These are phyloP conservation scores for Murraya koenigii DNA, from an alignment of 345 rosid genomes.

Conservation along the genomic window DNA sequence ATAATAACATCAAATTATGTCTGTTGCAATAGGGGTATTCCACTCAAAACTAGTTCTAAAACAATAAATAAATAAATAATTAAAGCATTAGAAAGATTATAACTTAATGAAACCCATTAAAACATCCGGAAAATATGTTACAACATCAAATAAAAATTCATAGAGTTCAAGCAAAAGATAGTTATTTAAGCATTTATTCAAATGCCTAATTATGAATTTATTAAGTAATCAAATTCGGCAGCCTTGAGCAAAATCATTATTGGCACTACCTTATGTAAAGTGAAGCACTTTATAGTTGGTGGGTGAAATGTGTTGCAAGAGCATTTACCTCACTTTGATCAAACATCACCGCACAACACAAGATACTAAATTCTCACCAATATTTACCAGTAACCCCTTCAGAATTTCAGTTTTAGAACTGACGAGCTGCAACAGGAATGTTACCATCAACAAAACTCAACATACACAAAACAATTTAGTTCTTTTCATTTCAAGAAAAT, in stretches of 20 bases:
- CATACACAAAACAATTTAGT: not conserved
- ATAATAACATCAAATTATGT: too few species aligned
- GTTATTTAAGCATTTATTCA: not conserved
- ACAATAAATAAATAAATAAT: slow-evolving; percentile 9
- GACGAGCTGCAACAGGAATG: not conserved
- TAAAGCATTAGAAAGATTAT: not conserved
- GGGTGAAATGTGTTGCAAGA: too few species aligned
- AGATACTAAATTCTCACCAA: not conserved
- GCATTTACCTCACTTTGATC: not conserved
- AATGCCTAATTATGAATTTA: not conserved
- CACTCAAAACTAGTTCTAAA: slow-evolving; percentile 31
- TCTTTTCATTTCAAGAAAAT: not conserved
- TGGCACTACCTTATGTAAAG: not conserved
- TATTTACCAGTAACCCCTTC: not conserved
- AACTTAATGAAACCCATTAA: not conserved
- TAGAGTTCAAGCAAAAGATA: not conserved
- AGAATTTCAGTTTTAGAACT: not conserved
- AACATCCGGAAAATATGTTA: not conserved
- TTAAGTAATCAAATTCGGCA: not conserved
- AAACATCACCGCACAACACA: not conserved
- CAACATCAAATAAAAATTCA: not conserved
- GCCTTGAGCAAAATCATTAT: not conserved
- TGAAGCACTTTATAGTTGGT: not conserved
- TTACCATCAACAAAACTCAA: not conserved
- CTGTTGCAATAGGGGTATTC: slow-evolving; percentile 42